A percentile compares a stretch with the other conserved stretches of the same genome.
phyloP scores from a whole-genome alignment of 768 basidiomycete species.

The Boletus huronensis region DNA sequence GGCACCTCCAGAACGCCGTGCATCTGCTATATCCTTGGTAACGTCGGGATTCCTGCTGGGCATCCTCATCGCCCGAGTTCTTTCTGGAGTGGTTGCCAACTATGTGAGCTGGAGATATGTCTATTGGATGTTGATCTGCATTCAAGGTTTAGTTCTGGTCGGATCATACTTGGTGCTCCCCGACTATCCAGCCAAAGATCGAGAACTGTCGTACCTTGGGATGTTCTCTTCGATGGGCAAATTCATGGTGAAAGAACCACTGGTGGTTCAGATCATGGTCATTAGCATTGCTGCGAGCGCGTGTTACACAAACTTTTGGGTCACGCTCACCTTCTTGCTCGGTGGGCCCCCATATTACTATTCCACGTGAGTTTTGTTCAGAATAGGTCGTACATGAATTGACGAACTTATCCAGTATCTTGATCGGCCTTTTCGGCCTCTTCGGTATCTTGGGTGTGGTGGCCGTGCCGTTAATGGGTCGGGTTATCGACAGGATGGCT shows the following conservation, averaged over 20 bases:
- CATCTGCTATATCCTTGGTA: constrained; percentile 70
- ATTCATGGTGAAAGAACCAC: constrained; percentile 69
- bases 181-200: constrained; percentile 75
- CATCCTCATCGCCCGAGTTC: constrained; percentile 66
- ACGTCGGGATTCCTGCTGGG: constrained; percentile 66
- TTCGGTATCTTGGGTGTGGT: constrained; percentile 66
- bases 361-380: constrained; percentile 45
- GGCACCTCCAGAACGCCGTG: constrained; percentile 67
- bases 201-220: constrained; percentile 54
- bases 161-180: constrained; percentile 62
- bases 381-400: neutral
- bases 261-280: constrained; percentile 63
- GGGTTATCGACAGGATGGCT: constrained; percentile 59
- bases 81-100: constrained; percentile 69
- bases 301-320: constrained; percentile 60
- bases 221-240: constrained; percentile 73
- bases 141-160: constrained; percentile 54
- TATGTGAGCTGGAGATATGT: constrained; percentile 67
- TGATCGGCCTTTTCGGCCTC: constrained; percentile 69
- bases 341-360: constrained; percentile 70
- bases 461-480: constrained; percentile 65
- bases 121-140: constrained; percentile 70
- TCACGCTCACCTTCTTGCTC: constrained; percentile 75
- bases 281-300: constrained; percentile 55
- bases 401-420: constrained; percentile 28